Percentiles rank a stretch among this genome's conserved stretches.
Conservation (phyloP, 257 asterid species). For the Capsicum rhomboideum region DNA sequence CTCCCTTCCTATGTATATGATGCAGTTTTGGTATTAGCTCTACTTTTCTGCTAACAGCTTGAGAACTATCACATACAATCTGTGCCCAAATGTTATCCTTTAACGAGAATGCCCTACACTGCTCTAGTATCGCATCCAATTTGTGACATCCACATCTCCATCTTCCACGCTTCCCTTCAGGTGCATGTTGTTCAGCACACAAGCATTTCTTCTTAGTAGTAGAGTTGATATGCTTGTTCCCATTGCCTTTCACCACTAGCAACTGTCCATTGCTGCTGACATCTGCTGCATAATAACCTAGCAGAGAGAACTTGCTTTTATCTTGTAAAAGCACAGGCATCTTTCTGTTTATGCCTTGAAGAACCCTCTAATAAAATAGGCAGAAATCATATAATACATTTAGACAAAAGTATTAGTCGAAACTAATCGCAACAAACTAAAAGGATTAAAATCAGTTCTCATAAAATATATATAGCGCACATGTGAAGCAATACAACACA, state of each 20-base stretch:
- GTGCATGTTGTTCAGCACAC: background rate
- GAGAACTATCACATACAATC: constrained; percentile 30
- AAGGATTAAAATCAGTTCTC: background rate
- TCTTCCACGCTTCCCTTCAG: constrained; percentile 12
- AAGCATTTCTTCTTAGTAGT: constrained; percentile 7
- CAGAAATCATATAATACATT: background rate
- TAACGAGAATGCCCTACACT: constrained; percentile 18
- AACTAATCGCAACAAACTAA: background rate
- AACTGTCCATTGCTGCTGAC: constrained; percentile 17
- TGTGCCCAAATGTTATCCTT: constrained; percentile 38
- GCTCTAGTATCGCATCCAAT: constrained; percentile 26
- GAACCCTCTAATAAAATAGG: constrained; percentile 34
- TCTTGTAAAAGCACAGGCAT: constrained; percentile 63
- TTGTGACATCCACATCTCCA: constrained; percentile 54
- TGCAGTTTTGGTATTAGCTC: constrained; percentile 48
- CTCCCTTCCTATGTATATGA: constrained; percentile 67
- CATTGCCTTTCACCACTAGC: constrained; percentile 15
- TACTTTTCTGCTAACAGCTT: constrained; percentile 18
- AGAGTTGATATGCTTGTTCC: constrained; percentile 1
- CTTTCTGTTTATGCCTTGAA: constrained; percentile 42
- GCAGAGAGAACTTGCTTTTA: constrained; percentile 44
- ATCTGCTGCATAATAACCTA: constrained; percentile 51
- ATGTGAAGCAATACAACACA: background rate
- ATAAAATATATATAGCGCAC: background rate
- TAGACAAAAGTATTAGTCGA: background rate